Base-by-base conservation (phyloP, 306 rosid genomes). In the Urtica urens region DNA sequence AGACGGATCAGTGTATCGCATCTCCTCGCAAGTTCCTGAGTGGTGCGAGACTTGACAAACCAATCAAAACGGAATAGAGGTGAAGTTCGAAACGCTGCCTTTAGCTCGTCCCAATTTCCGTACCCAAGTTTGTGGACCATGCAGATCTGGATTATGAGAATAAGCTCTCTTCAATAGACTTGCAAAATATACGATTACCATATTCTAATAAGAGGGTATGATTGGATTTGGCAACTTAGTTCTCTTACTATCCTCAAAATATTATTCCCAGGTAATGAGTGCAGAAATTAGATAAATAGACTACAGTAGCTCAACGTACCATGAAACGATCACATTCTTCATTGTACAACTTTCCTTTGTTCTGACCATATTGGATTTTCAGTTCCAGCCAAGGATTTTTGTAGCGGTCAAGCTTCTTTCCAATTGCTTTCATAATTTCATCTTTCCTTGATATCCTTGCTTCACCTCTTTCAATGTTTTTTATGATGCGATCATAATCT, bases 321-420 rank as follows among this genome's bases (percentile, higher is more conserved):
- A 90, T 90, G 78, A 90, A 90, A 27, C 95, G 82, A 46, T 90
- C 99, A 40, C 99, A 90, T 81, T 90, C 99, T 81, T 90, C 99
- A 28, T 90, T 90, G 73, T 85, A 90, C 55, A 85, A 62, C 70
- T 90, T 90, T 59, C 99, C 99, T 54, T 90, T 90, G 78, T 90
- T 90, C 70, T 90, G 99, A 46, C 99, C 99, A 59, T 90, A 90
- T 38, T 73, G 92, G 72, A 90, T 84, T 76, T 90, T 90, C 58
- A 90, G 68, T 73, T 90, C 99, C 53, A 90, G 71, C 99, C 99
- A 90, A 12, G 99, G 99, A 73, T 90, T 90, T 82, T 85, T 90
- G 77, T 90, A 90, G 54, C 95, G 93, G 56, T 84, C 94, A 78
- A 90, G 65, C 72, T 90, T 90, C 79, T 90, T 90, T 51, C 94